phyloP scores from a whole-genome alignment of 805 yeast species.

The Schizosaccharomyces lindneri region DNA sequence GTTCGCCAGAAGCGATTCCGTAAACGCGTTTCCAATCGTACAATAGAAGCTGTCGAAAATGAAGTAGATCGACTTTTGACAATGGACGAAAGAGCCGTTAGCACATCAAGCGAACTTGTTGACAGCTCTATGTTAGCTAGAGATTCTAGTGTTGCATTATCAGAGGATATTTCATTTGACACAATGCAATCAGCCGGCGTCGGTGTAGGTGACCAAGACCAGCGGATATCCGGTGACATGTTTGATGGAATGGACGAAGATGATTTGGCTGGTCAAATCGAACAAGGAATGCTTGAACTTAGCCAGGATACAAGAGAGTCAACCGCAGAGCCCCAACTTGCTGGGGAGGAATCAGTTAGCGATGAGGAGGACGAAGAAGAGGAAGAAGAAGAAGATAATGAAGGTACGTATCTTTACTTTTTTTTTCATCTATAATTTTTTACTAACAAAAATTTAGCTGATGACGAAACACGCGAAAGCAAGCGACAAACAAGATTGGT shows the following conservation, averaged over 20 bases:
- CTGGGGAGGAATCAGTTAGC: slow-evolving; percentile 17
- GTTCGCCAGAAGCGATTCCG: slow-evolving; percentile 47
- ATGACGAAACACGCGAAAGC: slow-evolving; percentile 27
- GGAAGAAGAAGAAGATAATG: slow-evolving; percentile 26
- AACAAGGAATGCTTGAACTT: slow-evolving; percentile 9
- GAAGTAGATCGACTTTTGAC: slow-evolving; percentile 52
- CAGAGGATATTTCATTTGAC: slow-evolving; percentile 13
- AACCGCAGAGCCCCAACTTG: slow-evolving; percentile 3
- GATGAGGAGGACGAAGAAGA: slow-evolving; percentile 33
- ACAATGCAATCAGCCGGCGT: slow-evolving; percentile 13
- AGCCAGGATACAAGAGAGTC: slow-evolving; percentile 7
- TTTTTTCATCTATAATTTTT: not conserved
- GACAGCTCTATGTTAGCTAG: slow-evolving; percentile 18
- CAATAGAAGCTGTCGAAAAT: slow-evolving; percentile 53
- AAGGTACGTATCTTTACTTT: slow-evolving; percentile 13
- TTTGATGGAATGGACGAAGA: slow-evolving; percentile 15
- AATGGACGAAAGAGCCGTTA: slow-evolving; percentile 66
- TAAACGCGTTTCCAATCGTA: slow-evolving; percentile 39
- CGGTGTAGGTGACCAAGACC: slow-evolving; percentile 15
- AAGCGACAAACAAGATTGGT: slow-evolving; percentile 46
- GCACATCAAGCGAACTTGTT: slow-evolving; percentile 47
- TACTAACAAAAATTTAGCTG: slow-evolving; percentile 24
- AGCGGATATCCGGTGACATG: not conserved
- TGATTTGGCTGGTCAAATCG: slow-evolving; percentile 12
- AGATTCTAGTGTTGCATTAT: slow-evolving; percentile 7